Conservation (phyloP, 352 stramenopile genomes). For the Pythium dissotocum region DNA sequence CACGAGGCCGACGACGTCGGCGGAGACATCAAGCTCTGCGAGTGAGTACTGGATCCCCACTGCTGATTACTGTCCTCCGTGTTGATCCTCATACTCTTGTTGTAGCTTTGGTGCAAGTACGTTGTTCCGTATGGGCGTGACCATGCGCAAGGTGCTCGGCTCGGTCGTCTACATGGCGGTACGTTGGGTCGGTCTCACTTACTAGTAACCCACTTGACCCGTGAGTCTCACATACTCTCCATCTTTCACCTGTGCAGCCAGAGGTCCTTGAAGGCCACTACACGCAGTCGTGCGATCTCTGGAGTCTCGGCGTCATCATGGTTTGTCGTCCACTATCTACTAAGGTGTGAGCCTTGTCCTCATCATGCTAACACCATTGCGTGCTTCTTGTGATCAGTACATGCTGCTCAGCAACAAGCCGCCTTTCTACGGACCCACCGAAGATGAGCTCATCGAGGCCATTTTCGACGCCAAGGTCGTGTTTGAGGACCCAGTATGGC, state of each 20-base stretch:
- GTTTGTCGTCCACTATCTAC: constrained; percentile 25
- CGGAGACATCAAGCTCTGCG: constrained; percentile 76
- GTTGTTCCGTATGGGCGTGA: constrained; percentile 69
- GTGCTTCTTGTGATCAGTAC: constrained; percentile 40
- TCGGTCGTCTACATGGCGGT: constrained; percentile 87
- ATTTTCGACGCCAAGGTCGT: constrained; percentile 68
- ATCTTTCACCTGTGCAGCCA: constrained; percentile 30
- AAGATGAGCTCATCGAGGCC: constrained; percentile 74
- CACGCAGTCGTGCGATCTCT: constrained; percentile 74
- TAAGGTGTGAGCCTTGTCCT: too few species aligned
- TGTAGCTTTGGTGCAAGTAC: constrained; percentile 76
- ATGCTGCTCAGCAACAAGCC: constrained; percentile 82
- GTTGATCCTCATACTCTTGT: neutral
- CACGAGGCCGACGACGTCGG: constrained; percentile 51
- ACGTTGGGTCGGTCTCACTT: constrained; percentile 16
- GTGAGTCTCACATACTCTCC: neutral
- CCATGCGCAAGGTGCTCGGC: constrained; percentile 79
- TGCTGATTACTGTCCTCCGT: too few species aligned
- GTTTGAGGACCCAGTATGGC: constrained; percentile 57
- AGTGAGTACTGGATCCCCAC: constrained; percentile 44
- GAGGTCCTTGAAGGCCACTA: constrained; percentile 75
- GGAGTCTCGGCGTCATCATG: constrained; percentile 85
- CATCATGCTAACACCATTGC: too few species aligned
- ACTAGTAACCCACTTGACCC: neutral
- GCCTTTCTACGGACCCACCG: constrained; percentile 64